Evolutionary conservation across 305 asterid species (phyloP), one percentile per base, ranked within the genome.

Genomic region (Fraxinus dipetala): DNA sequence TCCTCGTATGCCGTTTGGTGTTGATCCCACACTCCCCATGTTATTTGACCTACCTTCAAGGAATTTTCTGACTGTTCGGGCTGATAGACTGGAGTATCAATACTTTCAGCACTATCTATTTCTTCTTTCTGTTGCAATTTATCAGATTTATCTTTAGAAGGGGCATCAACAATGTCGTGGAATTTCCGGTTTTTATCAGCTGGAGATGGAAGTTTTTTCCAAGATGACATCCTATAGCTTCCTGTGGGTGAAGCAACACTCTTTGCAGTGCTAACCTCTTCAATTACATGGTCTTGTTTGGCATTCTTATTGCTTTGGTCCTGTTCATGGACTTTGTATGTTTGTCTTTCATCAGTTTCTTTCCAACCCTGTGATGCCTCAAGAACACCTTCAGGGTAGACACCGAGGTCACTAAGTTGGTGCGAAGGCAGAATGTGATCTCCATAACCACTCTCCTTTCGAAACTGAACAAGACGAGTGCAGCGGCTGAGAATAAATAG

Each of bases 401-500:
- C 87, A 83, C 99, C 99, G 48, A 91, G 91, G 86, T 96, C 98
- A 80, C 99, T 92, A 78, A 92, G 91, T 87, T 95, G 97, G 89
- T 93, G 96, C 75, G 91, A 84, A 80, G 97, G 81, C 85, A 91
- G 83, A 77, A 84, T 73, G 85, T 88, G 91, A 45, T 92, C 92
- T 85, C 91, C 98, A 81, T 87, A 91, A 85, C 99, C 95, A 85
- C 94, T 94, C 90, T 96, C 98, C 86, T 93, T 94, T 78, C 89
- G 98, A 81, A 96, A 93, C 79, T 96, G 98, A 79, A 96, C 98
- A 65, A 96, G 97, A 72, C 99, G 90, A 88, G 97, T 92, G 88
- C 99, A 96, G 22, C 98, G 98, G 56, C 97, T 89, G 82, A 96
- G 98, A 72, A 96, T 92, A 84, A 96, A 96, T 84, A 96, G 83